Evolutionary conservation across 352 stramenopile genomes (phyloP).

Genomic region (Aphanomyces stellatus): DNA sequence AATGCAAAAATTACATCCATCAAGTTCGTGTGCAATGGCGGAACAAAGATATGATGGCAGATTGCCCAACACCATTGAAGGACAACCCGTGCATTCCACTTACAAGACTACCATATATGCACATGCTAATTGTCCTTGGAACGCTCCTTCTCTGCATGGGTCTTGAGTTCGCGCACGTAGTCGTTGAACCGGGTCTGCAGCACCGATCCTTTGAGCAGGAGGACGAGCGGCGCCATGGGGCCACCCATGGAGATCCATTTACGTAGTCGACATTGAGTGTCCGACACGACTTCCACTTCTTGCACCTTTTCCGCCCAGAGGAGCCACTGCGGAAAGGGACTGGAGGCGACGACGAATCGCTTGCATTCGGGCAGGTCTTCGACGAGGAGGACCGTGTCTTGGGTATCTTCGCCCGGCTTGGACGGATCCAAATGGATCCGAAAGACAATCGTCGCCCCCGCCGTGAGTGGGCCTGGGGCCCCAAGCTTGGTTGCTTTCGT

Average conservation of each 20-base stretch:
- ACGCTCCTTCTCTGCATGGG: neutral
- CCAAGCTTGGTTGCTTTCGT: neutral
- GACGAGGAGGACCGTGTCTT: neutral
- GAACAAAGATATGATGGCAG: no score
- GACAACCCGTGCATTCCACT: no score
- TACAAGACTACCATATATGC: no score
- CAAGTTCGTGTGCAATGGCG: no score
- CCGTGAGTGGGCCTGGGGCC: neutral
- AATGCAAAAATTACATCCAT: no score
- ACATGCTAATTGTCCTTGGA: no score
- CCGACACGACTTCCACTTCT: neutral
- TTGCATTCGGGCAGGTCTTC: neutral
- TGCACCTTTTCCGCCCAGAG: slow-evolving; percentile 3
- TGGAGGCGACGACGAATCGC: neutral
- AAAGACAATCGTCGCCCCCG: neutral
- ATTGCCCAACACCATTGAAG: no score
- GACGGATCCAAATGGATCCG: neutral
- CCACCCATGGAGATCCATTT: slow-evolving; percentile 3
- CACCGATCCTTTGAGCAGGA: neutral
- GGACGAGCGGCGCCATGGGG: neutral
- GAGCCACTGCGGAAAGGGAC: neutral
- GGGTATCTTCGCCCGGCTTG: neutral
- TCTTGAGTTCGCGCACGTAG: neutral
- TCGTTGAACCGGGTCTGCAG: neutral
- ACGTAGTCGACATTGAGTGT: neutral